phyloP scores from a whole-genome alignment of 73 alveolate species.

The Uronychia setigera region DNA sequence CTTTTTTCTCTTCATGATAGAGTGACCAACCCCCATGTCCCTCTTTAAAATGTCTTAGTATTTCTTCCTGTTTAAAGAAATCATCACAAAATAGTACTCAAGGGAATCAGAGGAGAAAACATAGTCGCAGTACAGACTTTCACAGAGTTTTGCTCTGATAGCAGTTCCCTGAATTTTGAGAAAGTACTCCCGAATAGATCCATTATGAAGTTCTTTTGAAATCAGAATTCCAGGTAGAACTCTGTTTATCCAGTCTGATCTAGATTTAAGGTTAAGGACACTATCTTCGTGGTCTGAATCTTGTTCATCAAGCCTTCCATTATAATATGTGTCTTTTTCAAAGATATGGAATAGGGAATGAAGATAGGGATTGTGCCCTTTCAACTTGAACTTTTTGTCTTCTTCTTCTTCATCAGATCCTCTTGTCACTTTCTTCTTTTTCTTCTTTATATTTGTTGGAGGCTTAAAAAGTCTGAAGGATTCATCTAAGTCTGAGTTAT shows the following conservation, averaged over 20 bases:
- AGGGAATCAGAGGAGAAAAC: not conserved
- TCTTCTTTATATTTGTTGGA: too few species aligned
- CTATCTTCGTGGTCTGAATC: not conserved
- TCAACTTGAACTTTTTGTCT: too few species aligned
- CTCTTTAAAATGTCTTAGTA: not conserved
- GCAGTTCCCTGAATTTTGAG: not conserved
- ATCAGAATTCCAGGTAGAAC: not conserved
- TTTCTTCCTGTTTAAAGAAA: not conserved
- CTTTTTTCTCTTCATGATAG: not conserved
- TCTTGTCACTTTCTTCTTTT: too few species aligned
- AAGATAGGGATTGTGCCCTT: not conserved
- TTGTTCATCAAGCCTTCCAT: not conserved
- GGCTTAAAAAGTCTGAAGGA: not conserved
- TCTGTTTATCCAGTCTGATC: not conserved
- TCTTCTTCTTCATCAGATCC: too few species aligned
- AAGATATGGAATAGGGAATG: not conserved
- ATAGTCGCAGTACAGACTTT: not conserved
- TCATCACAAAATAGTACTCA: not conserved
- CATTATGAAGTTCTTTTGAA: not conserved
- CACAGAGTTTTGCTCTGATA: not conserved
- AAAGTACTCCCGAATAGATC: not conserved
- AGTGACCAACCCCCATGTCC: not conserved
- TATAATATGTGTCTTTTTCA: not conserved
- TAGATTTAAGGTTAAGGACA: not conserved
- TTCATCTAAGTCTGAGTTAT: not conserved